A percentile compares a stretch with the other conserved stretches of the same genome.
phyloP scores from a whole-genome alignment of 306 rosid species.

The Echinosophora koreensis region DNA sequence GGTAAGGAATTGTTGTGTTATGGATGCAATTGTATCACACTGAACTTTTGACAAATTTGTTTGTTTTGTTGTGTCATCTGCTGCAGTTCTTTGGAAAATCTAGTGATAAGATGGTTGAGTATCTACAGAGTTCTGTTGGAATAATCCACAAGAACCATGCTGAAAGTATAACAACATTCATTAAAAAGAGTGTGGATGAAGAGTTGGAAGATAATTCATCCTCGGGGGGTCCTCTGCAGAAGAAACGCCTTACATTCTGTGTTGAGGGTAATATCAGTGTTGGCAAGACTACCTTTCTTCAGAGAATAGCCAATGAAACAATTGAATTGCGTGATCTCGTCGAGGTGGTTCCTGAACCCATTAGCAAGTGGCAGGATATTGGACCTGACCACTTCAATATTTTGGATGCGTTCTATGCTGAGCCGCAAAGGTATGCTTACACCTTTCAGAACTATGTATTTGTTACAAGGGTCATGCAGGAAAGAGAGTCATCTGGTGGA shows the following conservation, averaged over 20 bases:
- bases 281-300: slow-evolving; percentile 94
- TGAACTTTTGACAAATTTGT: not conserved
- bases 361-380: slow-evolving; percentile 92
- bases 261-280: slow-evolving; percentile 98
- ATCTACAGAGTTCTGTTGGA: slow-evolving; percentile 88
- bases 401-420: slow-evolving; percentile 92
- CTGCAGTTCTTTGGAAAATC: slow-evolving; percentile 88
- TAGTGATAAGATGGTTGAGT: slow-evolving; percentile 89
- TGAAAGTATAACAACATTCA: slow-evolving; percentile 87
- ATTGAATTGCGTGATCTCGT: slow-evolving; percentile 93
- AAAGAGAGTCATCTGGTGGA: slow-evolving; percentile 92
- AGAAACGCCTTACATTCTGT: slow-evolving; percentile 85
- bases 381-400: slow-evolving; percentile 98
- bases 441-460: slow-evolving; percentile 99
- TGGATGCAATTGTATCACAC: slow-evolving; percentile 17
- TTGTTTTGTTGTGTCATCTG: slow-evolving; percentile 15
- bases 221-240: slow-evolving; percentile 51
- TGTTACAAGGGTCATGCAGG: slow-evolving; percentile 97
- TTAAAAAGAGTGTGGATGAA: slow-evolving; percentile 88
- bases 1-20: not conserved
- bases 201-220: slow-evolving; percentile 73
- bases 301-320: slow-evolving; percentile 90
- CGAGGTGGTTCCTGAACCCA: slow-evolving; percentile 98
- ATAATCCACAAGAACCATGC: slow-evolving; percentile 97
- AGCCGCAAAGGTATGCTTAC: slow-evolving; percentile 95